phyloP scores from a whole-genome alignment of 2,329 filamentous ascomycete genomes.

The Fusarium sp. region DNA sequence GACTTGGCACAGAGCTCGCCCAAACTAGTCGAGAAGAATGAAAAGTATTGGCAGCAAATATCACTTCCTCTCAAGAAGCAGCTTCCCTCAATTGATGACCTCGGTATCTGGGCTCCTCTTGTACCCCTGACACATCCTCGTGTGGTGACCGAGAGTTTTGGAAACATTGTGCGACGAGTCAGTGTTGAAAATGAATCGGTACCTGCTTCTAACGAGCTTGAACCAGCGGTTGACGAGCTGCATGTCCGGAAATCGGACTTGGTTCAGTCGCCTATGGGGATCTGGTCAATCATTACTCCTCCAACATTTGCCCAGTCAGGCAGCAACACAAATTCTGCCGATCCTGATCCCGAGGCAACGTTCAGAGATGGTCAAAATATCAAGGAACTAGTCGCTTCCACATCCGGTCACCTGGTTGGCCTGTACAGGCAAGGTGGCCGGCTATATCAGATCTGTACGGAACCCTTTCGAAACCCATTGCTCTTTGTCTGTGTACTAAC shows the following conservation, averaged over 20 bases:
- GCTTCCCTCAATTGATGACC: slow-evolving; percentile 37
- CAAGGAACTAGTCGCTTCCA: slow-evolving; percentile 38
- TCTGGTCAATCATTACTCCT: slow-evolving; percentile 80
- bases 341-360: slow-evolving; percentile 40
- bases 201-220: slow-evolving; percentile 79
- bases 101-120: slow-evolving; percentile 60
- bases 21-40: slow-evolving; percentile 44
- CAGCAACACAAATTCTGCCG: slow-evolving; percentile 3
- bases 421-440: slow-evolving; percentile 58
- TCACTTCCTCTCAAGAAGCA: slow-evolving; percentile 40
- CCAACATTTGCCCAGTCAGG: slow-evolving; percentile 37
- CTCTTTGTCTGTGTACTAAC: slow-evolving; percentile 30
- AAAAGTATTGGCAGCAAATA: slow-evolving; percentile 57
- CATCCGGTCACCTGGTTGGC: slow-evolving; percentile 47
- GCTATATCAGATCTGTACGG: slow-evolving; percentile 56
- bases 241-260: slow-evolving; percentile 56
- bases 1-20: slow-evolving; percentile 40
- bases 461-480: neutral
- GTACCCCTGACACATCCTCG: slow-evolving; percentile 73
- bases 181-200: slow-evolving; percentile 59
- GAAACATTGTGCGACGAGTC: slow-evolving; percentile 80
- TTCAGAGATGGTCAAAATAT: slow-evolving; percentile 37
- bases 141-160: slow-evolving; percentile 73
- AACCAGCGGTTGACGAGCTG: slow-evolving; percentile 70
- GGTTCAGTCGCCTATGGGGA: slow-evolving; percentile 63